A percentile compares a stretch with the other conserved stretches of the same genome.
These are phyloP conservation scores for Thielaviopsis musarum DNA, from an alignment of 2,329 filamentous ascomycete species.

Conservation along the genomic window DNA sequence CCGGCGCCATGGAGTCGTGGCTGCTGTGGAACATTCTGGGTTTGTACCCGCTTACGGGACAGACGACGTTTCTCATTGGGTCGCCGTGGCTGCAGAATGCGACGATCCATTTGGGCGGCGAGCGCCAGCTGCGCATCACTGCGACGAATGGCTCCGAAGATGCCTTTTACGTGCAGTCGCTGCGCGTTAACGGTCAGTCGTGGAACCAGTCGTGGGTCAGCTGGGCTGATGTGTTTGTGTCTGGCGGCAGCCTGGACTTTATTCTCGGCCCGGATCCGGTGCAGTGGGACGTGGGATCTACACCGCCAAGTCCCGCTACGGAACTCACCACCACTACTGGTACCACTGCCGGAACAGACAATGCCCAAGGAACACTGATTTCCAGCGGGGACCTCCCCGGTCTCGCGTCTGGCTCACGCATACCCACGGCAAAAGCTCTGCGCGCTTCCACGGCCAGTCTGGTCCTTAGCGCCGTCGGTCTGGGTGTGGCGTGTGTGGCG, in stretches of 20 bases:
- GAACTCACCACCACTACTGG: neutral
- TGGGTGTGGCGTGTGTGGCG: neutral
- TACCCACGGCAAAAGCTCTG: no score
- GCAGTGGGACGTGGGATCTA: slow-evolving; percentile 41
- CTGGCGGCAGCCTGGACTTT: slow-evolving; percentile 47
- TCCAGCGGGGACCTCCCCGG: no score
- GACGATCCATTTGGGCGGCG: slow-evolving; percentile 38
- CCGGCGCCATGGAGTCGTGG: slow-evolving; percentile 58
- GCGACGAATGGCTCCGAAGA: slow-evolving; percentile 21
- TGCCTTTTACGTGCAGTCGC: slow-evolving; percentile 44
- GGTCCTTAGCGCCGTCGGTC: no score
- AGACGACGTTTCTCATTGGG: slow-evolving; percentile 49
- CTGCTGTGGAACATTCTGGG: slow-evolving; percentile 53
- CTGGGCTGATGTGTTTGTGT: slow-evolving; percentile 48
- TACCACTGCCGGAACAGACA: neutral
- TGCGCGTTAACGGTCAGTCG: slow-evolving; percentile 44
- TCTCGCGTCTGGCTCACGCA: no score
- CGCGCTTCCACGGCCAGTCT: no score
- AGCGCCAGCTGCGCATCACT: slow-evolving; percentile 37
- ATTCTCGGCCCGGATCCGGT: slow-evolving; percentile 36
- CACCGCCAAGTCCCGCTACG: slow-evolving; percentile 39
- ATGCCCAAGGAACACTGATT: neutral
- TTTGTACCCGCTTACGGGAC: slow-evolving; percentile 49
- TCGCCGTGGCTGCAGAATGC: slow-evolving; percentile 46
- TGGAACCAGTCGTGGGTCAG: slow-evolving; percentile 51